These are phyloP conservation scores for Podospora appendiculata DNA, from an alignment of 495 filamentous ascomycete genomes.

Conservation along the genomic window DNA sequence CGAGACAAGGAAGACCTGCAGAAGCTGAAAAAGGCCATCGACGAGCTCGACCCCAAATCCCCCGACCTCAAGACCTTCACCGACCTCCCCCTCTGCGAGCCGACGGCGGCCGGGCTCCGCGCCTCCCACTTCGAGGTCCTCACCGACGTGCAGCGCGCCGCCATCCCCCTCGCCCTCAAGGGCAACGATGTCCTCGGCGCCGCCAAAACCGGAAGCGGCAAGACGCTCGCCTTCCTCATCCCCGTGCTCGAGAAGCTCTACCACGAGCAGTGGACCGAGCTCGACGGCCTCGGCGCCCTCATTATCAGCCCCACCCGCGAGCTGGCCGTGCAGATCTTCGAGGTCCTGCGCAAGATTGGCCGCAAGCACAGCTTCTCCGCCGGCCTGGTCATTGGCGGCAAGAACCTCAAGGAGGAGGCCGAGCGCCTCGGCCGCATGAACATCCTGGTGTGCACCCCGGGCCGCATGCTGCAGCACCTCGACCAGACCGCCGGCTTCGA, in stretches of 20 bases:
- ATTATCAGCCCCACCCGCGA: constrained; percentile 94
- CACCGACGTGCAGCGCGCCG: constrained; percentile 86
- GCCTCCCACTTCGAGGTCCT: constrained; percentile 83
- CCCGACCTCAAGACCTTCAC: constrained; percentile 53
- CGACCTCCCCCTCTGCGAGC: constrained; percentile 77
- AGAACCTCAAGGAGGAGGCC: constrained; percentile 79
- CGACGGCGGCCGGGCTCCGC: constrained; percentile 73
- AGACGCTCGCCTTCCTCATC: constrained; percentile 88
- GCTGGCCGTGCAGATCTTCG: constrained; percentile 94
- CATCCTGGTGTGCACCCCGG: constrained; percentile 93
- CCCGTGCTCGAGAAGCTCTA: constrained; percentile 95
- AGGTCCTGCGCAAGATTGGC: constrained; percentile 85
- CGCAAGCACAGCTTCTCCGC: constrained; percentile 87
- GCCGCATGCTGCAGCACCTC: constrained; percentile 90
- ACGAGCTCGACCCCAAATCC: constrained; percentile 40
- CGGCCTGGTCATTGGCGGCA: constrained; percentile 91
- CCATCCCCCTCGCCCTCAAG: constrained; percentile 78
- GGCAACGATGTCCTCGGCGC: constrained; percentile 88
- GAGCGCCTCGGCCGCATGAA: constrained; percentile 90
- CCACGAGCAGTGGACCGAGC: constrained; percentile 77
- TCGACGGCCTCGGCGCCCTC: constrained; percentile 85
- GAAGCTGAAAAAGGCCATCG: constrained; percentile 40
- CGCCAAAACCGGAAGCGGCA: constrained; percentile 93
- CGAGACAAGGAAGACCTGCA: constrained; percentile 47
- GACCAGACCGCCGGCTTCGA: constrained; percentile 90